Evolutionary conservation across 2,329 filamentous ascomycete genomes (phyloP), one percentile per base, ranked within the genome.

Genomic region (Phoma herbarum): DNA sequence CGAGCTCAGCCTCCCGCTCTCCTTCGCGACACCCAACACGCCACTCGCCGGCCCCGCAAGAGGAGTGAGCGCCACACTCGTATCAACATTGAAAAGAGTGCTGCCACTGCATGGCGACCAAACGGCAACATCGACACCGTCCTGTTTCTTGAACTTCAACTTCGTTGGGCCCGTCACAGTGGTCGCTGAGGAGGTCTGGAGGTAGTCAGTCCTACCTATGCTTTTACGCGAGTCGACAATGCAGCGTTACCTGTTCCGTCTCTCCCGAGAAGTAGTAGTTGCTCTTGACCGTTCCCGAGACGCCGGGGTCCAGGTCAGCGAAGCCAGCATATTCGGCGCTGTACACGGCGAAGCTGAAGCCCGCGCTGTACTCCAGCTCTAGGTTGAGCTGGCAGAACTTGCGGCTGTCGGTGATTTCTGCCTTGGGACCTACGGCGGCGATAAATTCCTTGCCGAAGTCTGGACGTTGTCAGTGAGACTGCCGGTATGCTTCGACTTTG

Each of bases 141-240:
- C 82, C 46, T 77, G 77, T 71, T 81, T 79, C 61, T 70, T 69
- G 72, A 83, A 85, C 63, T 78, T 64, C n/a, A 67, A 75, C 35
- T 73, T 71, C 52, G 69, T 77, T 16, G 81, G 81, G 18, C 82
- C 82, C 10, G 23, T 23, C 3, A 53, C 16, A 9, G 26, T 26
- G 50, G 63, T 26, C 58, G 71, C 33, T 6, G 52, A 23, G 57
- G 71, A 55, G 7, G 52, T 43, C 52, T 55, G 16, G 20, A 6
- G 20, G n/a, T 20, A 20, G 8, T 48, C 28, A 55, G 51, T 16
- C n/a, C 5, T 7, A 18, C 26, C 5, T 7, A 18, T 11, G 26
- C 9, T 3, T n/a, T n/a, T 8, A 7, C 16, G n/a, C n/a, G n/a
- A n/a, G n/a, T n/a, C n/a, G n/a, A n/a, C n/a, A n/a, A n/a, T n/a